Conservation (phyloP, 768 basidiomycete species). For the Mrakia blollopis region DNA sequence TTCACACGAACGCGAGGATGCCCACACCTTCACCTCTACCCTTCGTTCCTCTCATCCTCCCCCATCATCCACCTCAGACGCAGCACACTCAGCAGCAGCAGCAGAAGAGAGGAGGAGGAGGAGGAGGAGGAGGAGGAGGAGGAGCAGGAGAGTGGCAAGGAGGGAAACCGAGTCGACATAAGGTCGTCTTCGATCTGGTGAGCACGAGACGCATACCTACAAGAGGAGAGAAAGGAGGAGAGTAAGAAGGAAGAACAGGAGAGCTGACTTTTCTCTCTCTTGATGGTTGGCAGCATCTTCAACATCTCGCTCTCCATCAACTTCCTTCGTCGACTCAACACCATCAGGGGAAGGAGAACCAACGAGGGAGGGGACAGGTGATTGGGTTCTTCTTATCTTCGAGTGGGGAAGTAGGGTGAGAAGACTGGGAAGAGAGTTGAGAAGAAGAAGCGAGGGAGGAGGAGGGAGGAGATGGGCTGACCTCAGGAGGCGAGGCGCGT, state of each 20-base stretch:
- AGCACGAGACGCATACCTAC: not conserved
- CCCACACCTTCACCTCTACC: too few species aligned
- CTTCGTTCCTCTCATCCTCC: too few species aligned
- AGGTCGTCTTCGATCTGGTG: conserved; percentile 32
- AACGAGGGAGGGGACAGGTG: not conserved
- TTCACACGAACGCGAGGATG: too few species aligned
- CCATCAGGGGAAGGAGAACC: not conserved
- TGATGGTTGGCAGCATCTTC: conserved; percentile 17
- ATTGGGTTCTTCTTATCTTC: too few species aligned
- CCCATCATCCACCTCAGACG: too few species aligned
- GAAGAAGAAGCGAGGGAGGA: not conserved
- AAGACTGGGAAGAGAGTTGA: not conserved
- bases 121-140: not conserved
- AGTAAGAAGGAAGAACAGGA: too few species aligned
- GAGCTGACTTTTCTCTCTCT: not conserved
- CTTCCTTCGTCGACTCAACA: not conserved
- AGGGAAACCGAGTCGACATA: conserved; percentile 14
- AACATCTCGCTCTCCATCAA: conserved; percentile 19
- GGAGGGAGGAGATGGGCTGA: not conserved
- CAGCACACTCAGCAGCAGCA: too few species aligned
- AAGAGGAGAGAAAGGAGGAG: not conserved
- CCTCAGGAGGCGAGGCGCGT: not conserved
- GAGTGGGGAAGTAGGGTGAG: not conserved
- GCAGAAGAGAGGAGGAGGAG: too few species aligned
- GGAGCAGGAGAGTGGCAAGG: not conserved